phyloP scores from a whole-genome alignment of 805 yeast species.

The Ogataea ganodermae region DNA sequence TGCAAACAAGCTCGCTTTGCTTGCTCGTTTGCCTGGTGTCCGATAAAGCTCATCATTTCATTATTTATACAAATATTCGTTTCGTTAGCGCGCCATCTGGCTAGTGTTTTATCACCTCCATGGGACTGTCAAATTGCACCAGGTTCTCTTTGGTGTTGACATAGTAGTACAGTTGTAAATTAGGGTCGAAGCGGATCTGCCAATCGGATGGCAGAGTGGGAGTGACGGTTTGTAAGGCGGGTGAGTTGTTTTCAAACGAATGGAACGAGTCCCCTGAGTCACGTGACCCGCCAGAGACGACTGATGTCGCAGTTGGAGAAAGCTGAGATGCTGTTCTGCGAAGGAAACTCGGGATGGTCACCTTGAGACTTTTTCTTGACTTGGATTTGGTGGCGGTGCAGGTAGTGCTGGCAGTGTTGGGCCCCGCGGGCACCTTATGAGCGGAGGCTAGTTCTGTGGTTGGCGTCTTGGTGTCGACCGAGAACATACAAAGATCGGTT shows the following conservation, averaged over 20 bases:
- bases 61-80: not conserved
- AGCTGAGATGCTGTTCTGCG: conserved; percentile 4
- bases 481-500: conserved; percentile 1
- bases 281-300: not conserved
- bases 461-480: conserved; percentile 1
- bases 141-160: conserved; percentile 37
- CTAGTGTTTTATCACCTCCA: conserved; percentile 38
- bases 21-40: not conserved
- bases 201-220: conserved; percentile 33
- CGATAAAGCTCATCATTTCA: not conserved
- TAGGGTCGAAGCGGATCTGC: conserved; percentile 41
- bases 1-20: too few species aligned
- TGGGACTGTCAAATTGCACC: conserved; percentile 47
- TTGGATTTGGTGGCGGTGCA: not conserved
- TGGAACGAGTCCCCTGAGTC: not conserved
- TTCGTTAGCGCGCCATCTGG: not conserved
- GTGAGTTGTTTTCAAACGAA: not conserved
- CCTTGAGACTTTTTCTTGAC: conserved; percentile 7
- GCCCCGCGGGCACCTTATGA: conserved; percentile 6
- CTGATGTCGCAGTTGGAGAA: not conserved
- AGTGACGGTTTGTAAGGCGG: not conserved
- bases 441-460: conserved; percentile 1
- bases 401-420: not conserved
- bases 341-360: conserved; percentile 10
- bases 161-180: conserved; percentile 43